Evolutionary conservation across 129 eudicot species (phyloP).

Genomic region (Saposhnikovia divaricata): DNA sequence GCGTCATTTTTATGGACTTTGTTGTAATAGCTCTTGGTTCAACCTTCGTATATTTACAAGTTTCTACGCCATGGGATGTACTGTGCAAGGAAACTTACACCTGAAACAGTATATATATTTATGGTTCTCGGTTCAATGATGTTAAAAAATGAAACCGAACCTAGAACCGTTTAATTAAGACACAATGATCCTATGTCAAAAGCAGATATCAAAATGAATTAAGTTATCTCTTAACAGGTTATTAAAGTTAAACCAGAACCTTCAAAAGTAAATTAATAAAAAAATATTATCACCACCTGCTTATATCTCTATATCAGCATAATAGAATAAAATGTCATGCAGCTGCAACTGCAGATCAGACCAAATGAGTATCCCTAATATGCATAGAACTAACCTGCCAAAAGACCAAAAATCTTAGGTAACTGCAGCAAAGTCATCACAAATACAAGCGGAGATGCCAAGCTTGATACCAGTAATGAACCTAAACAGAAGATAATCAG

Average conservation of each 20-base stretch:
- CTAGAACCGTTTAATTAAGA: too few relatives aligned
- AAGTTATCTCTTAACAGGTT: too few relatives aligned
- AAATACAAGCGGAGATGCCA: conserved; percentile 64
- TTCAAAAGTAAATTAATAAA: neutral
- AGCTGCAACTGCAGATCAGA: neutral
- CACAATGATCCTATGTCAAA: too few relatives aligned
- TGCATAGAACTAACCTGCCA: conserved; percentile 46
- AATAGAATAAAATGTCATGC: neutral
- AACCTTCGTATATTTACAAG: too few relatives aligned
- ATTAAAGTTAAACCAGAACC: neutral
- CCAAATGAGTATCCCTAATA: conserved; percentile 3
- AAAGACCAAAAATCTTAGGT: conserved; percentile 75
- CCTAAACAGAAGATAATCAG: conserved; percentile 25
- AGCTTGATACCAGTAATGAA: conserved; percentile 56
- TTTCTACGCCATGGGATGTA: too few relatives aligned
- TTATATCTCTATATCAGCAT: neutral
- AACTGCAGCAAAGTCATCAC: conserved; percentile 51
- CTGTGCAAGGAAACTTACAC: too few relatives aligned
- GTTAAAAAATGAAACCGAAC: too few relatives aligned
- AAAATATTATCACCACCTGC: neutral
- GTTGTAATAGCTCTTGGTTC: too few relatives aligned
- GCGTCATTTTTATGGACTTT: too few relatives aligned
- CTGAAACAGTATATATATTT: too few relatives aligned
- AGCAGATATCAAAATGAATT: too few relatives aligned
- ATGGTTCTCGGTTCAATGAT: too few relatives aligned